Evolutionary conservation across 331 rosid genomes (phyloP), one percentile per base, ranked within the genome.

Genomic region (Cydonia oblonga): DNA sequence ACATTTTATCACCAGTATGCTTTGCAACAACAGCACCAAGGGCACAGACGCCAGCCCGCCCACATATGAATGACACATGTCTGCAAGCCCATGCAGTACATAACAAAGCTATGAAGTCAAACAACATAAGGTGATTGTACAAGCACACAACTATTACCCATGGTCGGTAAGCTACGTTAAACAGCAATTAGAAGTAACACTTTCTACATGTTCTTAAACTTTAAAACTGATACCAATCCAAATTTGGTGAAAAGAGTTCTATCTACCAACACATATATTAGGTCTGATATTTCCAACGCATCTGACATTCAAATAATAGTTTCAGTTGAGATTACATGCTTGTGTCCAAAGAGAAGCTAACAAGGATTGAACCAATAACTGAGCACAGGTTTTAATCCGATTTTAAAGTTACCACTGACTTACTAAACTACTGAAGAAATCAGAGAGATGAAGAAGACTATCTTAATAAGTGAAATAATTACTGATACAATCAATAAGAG

Each of bases 21-120:
- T 87, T 93, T 46, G 97, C 93, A 57, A 82, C 78, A 73, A 87
- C 89, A 71, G 96, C 91, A 81, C 96, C 97, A 72, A 88, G 85
- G 65, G 92, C 93, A 83, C 88, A 89, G 73, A 90, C 84, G 23
- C 92, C 96, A 67, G 93, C 96, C 70, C 83, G 80, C 53, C 98
- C 93, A 44, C 93, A 87, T 25, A 90, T 79, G 77, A 93, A 90
- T 16, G 96, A 79, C 82, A 87, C 88, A 30, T 61, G 86, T 77
- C 98, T 92, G 82, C 87, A 77, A 72, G 59, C 65, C 53, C 69
- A 76, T 57, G 24, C 59, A 80, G 46, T 5, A 33, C 18, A 33
- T 54, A 53, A 32, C 6, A 28, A 54, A 14, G 59, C 44, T 38
- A 69, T 29, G 44, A 38, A 61, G 62, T 18, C 44, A 58, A 68